Evolutionary conservation across 1,284 basidiomycete species (phyloP).

Genomic region (Trichosporon ovoides): DNA sequence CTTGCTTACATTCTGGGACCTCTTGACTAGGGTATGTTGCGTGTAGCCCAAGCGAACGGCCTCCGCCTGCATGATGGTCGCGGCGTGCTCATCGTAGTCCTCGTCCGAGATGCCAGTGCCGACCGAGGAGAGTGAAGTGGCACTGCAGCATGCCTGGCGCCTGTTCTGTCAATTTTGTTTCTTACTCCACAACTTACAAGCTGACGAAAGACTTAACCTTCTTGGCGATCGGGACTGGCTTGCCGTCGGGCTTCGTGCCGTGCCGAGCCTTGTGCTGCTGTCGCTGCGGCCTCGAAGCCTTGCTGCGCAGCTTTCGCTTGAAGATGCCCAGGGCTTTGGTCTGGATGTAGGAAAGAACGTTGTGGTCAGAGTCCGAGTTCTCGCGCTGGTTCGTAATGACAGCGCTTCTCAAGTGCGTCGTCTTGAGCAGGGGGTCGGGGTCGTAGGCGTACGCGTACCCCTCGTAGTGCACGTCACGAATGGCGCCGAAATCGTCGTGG

Average conservation of each 20-base stretch:
- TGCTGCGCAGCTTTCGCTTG: neutral
- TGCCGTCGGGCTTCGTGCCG: neutral
- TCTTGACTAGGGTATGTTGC: neutral
- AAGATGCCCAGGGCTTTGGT: neutral
- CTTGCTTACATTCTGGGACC: neutral
- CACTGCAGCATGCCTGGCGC: neutral
- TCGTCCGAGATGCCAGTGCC: neutral
- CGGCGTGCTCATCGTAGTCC: neutral
- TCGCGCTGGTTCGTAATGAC: neutral
- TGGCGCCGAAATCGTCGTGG: neutral
- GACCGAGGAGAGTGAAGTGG: neutral
- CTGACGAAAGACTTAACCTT: neutral
- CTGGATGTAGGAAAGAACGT: neutral
- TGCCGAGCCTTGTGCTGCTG: neutral
- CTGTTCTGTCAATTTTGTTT: neutral
- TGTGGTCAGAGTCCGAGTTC: neutral
- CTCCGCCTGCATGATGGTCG: neutral
- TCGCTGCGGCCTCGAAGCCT: neutral
- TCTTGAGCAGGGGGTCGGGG: neutral
- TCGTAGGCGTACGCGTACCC: neutral
- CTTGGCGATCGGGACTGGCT: neutral
- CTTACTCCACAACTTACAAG: neutral
- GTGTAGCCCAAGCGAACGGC: neutral
- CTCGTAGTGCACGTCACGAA: neutral
- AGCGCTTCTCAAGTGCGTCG: neutral